These are phyloP conservation scores for Farysia itapuensis DNA, from an alignment of 1,284 basidiomycete species.

Conservation along the genomic window DNA sequence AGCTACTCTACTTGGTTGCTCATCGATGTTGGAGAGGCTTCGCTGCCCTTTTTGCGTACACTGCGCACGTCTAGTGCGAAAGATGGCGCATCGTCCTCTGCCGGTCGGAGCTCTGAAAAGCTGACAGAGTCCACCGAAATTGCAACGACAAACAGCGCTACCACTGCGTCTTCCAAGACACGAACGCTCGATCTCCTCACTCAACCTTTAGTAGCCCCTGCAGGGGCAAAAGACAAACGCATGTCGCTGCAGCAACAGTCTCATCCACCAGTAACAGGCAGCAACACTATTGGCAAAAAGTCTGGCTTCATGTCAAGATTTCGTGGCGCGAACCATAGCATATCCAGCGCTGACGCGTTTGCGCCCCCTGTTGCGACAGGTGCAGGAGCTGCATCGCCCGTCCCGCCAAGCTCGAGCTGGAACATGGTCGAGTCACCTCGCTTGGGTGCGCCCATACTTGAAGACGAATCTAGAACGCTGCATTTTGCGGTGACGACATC, in stretches of 20 bases:
- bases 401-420: too few relatives aligned
- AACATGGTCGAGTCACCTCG: too few relatives aligned
- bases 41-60: slow-evolving; percentile 12
- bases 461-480: too few relatives aligned
- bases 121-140: slow-evolving; percentile 6
- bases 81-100: slow-evolving; percentile 7
- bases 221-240: slow-evolving; percentile 9
- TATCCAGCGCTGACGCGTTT: slow-evolving; percentile 7
- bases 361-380: background rate
- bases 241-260: slow-evolving; percentile 10
- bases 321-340: slow-evolving; percentile 9
- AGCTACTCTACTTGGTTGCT: slow-evolving; percentile 21
- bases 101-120: slow-evolving; percentile 13
- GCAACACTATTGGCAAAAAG: slow-evolving; percentile 3
- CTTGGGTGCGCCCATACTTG: too few relatives aligned
- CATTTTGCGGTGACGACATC: too few relatives aligned
- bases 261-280: background rate
- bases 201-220: too few relatives aligned
- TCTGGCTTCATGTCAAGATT: slow-evolving; percentile 26
- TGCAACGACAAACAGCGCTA: slow-evolving; percentile 7
- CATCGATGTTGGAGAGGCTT: slow-evolving; percentile 14
- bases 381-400: too few relatives aligned
- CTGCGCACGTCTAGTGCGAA: slow-evolving; percentile 1
- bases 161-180: too few relatives aligned
- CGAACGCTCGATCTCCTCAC: too few relatives aligned